Conservation (phyloP, 345 rosid species). For the Hibiscus syriacus region DNA sequence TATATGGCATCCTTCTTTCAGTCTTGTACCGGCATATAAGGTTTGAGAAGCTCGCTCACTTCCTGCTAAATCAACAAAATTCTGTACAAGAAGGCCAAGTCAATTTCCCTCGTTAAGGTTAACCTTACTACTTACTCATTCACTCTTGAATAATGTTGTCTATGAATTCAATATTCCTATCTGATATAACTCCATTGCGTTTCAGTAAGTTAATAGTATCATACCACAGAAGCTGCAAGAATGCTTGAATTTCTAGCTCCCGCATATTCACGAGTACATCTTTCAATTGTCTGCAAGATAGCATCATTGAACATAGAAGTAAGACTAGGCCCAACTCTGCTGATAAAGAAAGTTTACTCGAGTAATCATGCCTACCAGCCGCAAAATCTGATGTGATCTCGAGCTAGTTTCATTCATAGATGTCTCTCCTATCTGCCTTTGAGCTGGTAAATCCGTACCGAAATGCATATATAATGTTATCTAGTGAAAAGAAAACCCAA, state of each 20-base stretch:
- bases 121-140: no score
- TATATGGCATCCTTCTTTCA: conserved; percentile 93
- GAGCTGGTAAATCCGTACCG: conserved; percentile 38
- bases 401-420: conserved; percentile 78
- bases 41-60: conserved; percentile 94
- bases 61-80: conserved; percentile 90
- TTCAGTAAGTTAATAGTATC: background rate
- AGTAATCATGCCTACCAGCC: conserved; percentile 47
- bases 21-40: conserved; percentile 56
- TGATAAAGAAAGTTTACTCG: background rate
- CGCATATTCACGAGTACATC: conserved; percentile 45
- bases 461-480: conserved; percentile 8
- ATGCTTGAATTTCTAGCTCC: conserved; percentile 41
- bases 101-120: no score
- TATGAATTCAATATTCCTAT: background rate
- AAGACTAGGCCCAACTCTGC: background rate
- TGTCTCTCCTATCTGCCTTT: conserved; percentile 85
- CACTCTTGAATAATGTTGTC: background rate
- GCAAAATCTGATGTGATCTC: conserved; percentile 82
- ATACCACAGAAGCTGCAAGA: conserved; percentile 75
- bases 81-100: conserved; percentile 29
- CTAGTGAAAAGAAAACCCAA: background rate
- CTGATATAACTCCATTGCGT: background rate
- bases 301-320: conserved; percentile 5
- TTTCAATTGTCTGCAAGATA: conserved; percentile 68